Evolutionary conservation across 176 grass and related monocot species (phyloP).

Genomic region (Avena insularis): DNA sequence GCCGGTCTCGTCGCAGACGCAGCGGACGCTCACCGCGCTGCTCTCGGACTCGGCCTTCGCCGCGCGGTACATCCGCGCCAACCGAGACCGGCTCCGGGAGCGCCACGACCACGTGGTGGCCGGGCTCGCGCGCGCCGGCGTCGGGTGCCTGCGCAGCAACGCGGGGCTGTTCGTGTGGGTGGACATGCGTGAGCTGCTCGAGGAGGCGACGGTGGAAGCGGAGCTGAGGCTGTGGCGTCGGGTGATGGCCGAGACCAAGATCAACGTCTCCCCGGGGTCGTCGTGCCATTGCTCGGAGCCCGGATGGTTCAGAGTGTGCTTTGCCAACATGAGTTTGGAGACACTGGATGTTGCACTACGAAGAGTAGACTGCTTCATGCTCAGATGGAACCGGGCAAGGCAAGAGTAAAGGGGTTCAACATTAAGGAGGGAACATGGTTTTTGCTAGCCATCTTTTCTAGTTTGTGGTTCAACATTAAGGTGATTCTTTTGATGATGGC

Average conservation of each 20-base stretch:
- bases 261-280: slow-evolving; percentile 78
- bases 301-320: slow-evolving; percentile 88
- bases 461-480: too few relatives aligned
- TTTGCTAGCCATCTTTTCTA: too few relatives aligned
- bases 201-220: slow-evolving; percentile 37
- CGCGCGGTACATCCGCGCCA: slow-evolving; percentile 57
- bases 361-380: slow-evolving; percentile 62
- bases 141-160: slow-evolving; percentile 71
- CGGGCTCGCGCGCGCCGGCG: slow-evolving; percentile 50
- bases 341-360: slow-evolving; percentile 66
- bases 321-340: slow-evolving; percentile 77
- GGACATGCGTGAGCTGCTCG: slow-evolving; percentile 55
- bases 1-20: slow-evolving; percentile 80
- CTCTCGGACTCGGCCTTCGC: slow-evolving; percentile 62
- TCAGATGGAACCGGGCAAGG: slow-evolving; percentile 42
- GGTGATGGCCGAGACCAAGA: slow-evolving; percentile 62
- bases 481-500: too few relatives aligned
- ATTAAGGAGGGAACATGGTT: too few relatives aligned
- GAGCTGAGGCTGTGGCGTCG: slow-evolving; percentile 69
- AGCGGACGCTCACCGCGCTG: slow-evolving; percentile 69
- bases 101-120: slow-evolving; percentile 63
- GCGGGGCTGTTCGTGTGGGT: slow-evolving; percentile 84
- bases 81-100: slow-evolving; percentile 53
- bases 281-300: slow-evolving; percentile 83
- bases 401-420: background rate